A percentile compares a stretch with the other conserved stretches of the same genome.
phyloP scores from a whole-genome alignment of 2,329 filamentous ascomycete species.

The Pleomassaria siparia region DNA sequence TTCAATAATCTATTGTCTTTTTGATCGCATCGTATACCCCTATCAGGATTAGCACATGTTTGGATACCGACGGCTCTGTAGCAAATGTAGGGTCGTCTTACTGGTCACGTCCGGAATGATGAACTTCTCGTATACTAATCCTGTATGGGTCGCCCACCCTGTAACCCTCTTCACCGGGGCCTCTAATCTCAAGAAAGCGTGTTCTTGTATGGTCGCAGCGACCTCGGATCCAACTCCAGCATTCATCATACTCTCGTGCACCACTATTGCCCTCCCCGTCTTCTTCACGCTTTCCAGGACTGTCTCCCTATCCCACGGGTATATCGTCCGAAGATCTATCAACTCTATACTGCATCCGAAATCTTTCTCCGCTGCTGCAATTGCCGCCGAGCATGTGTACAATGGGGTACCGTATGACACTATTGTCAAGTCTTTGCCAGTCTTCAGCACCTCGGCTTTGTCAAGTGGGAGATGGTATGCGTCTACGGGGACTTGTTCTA shows the following conservation, averaged over 20 bases:
- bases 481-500: constrained; percentile 83
- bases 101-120: constrained; percentile 81
- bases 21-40: constrained; percentile 55
- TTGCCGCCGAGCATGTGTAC: constrained; percentile 78
- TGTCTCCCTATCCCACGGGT: constrained; percentile 85
- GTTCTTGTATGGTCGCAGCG: constrained; percentile 83
- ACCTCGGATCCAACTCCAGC: constrained; percentile 87
- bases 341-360: constrained; percentile 77
- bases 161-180: constrained; percentile 83
- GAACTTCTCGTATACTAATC: constrained; percentile 71
- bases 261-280: constrained; percentile 82
- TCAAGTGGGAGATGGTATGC: constrained; percentile 82
- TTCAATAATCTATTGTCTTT: constrained; percentile 48
- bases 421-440: constrained; percentile 78
- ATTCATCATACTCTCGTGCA: constrained; percentile 91
- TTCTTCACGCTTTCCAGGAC: constrained; percentile 82
- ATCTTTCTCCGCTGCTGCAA: constrained; percentile 73
- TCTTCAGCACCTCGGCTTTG: constrained; percentile 81
- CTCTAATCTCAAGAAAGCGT: constrained; percentile 80
- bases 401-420: constrained; percentile 88
- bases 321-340: constrained; percentile 84
- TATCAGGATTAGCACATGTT: constrained; percentile 15
- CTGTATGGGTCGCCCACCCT: constrained; percentile 86
- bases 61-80: neutral
- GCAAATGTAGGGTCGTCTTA: constrained; percentile 54